phyloP scores from a whole-genome alignment of 805 yeast genomes.

The Saccharomycopsis javanensis region DNA sequence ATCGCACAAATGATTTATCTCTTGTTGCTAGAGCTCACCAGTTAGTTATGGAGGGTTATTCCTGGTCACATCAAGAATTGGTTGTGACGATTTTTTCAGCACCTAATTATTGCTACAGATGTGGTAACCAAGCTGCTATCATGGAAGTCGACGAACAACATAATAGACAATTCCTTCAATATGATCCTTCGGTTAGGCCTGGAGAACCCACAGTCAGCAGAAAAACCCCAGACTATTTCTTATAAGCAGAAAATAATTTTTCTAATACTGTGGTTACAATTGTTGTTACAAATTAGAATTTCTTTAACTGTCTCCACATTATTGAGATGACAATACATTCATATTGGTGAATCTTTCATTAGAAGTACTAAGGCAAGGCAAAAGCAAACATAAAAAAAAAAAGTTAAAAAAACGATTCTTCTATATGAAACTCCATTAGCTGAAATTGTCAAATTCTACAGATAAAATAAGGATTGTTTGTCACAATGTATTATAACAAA shows the following conservation, averaged over 20 bases:
- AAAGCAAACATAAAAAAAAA: too few relatives aligned
- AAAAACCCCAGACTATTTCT: constrained; percentile 94
- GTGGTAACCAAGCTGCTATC: constrained; percentile 97
- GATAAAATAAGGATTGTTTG: neutral
- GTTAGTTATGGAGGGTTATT: constrained; percentile 94
- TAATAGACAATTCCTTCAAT: constrained; percentile 84
- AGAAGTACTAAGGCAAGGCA: too few relatives aligned
- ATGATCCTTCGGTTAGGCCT: constrained; percentile 93
- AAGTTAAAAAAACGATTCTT: too few relatives aligned
- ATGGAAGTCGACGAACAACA: constrained; percentile 97
- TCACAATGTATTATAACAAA: neutral
- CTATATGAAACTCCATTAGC: neutral
- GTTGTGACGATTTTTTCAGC: constrained; percentile 94
- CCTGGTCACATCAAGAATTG: constrained; percentile 89
- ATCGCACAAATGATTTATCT: constrained; percentile 77
- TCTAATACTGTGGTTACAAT: neutral
- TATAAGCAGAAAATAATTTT: constrained; percentile 32
- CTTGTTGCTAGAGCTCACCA: constrained; percentile 94
- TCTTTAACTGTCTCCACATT: neutral
- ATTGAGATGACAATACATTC: neutral
- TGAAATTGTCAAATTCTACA: neutral
- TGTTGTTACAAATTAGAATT: neutral
- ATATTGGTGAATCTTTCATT: neutral
- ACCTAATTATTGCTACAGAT: constrained; percentile 93
- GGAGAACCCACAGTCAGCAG: constrained; percentile 97